Evolutionary conservation across 2,329 filamentous ascomycete species (phyloP), one percentile per base, ranked within the genome.

Genomic region (Colletotrichum agaves): DNA sequence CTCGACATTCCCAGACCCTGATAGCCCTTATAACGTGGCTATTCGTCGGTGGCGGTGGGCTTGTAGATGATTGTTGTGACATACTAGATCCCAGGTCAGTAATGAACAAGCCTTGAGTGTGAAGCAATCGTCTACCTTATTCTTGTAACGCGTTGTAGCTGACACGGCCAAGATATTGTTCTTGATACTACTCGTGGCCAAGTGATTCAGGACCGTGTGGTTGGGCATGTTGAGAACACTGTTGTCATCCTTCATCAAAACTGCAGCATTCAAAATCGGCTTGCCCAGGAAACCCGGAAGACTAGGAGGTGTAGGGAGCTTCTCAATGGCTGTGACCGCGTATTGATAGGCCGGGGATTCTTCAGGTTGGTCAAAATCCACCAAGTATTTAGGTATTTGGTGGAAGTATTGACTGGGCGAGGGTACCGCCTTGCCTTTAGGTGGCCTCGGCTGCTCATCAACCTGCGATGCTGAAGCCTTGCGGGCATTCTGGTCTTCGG

Each of bases 51-150:
- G 5, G 84, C 84, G 11, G 94, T 93, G 17, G 93, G 94, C 83
- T 98, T 98, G 82, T 98, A 98, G 84, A 98, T 91, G 77, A 98
- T 97, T 2, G 94, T 98, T 4, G 95, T 98, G 39, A 98, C 92
- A 80, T 98, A 98, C 95, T 98, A 74, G 23, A 61, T 15, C 19
- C 52, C 35, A 27, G n/a, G 19, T 69, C 12, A 69, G 69, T 76
- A 56, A 77, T 72, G 64, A 63, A 47, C 50, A 46, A 50, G 5
- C 8, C n/a, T 39, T 67, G 17, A 50, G 44, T 47, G 27, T n/a
- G 35, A 53, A 31, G 39, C 5, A 12, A 17, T 27, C 66, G 27
- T 84, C 63, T 75, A 93, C 93, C 89, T 99, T 99, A 80, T 93
- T 91, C 82, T 94, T 97, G 79, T 98, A 99, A 78, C 96, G 88